phyloP scores from a whole-genome alignment of 768 basidiomycete species.

The Amanita inopinata region DNA sequence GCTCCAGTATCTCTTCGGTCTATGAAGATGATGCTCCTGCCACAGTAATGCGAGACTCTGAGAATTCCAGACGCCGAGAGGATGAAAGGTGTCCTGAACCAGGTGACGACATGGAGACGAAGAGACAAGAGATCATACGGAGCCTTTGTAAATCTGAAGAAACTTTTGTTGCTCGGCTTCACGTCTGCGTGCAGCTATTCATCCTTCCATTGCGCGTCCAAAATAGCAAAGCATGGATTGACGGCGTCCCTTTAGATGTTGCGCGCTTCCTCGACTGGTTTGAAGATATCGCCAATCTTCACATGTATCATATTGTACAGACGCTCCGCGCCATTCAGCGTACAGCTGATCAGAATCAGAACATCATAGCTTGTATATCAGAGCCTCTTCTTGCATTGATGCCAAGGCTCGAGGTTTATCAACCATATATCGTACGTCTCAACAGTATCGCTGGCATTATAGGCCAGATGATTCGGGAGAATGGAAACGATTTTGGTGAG shows the following conservation, averaged over 20 bases:
- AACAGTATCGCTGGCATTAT: slow-evolving; percentile 49
- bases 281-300: slow-evolving; percentile 77
- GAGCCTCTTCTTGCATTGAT: slow-evolving; percentile 53
- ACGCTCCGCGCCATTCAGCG: slow-evolving; percentile 27
- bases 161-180: slow-evolving; percentile 55
- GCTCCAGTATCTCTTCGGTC: neutral
- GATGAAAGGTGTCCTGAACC: neutral
- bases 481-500: slow-evolving; percentile 71
- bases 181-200: slow-evolving; percentile 60
- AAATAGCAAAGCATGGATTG: slow-evolving; percentile 66
- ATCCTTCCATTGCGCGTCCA: slow-evolving; percentile 69
- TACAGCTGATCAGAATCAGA: slow-evolving; percentile 22
- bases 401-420: slow-evolving; percentile 67
- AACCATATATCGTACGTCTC: slow-evolving; percentile 74
- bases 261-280: slow-evolving; percentile 78
- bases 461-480: slow-evolving; percentile 36
- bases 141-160: slow-evolving; percentile 64
- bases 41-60: too few relatives aligned
- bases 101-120: slow-evolving; percentile 4
- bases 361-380: slow-evolving; percentile 44
- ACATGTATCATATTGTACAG: slow-evolving; percentile 45
- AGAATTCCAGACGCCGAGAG: neutral
- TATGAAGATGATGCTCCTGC: neutral
- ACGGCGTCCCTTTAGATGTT: slow-evolving; percentile 65
- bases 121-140: slow-evolving; percentile 32